Conservation (phyloP, 1,284 basidiomycete genomes). For the Xanthoconium separans region DNA sequence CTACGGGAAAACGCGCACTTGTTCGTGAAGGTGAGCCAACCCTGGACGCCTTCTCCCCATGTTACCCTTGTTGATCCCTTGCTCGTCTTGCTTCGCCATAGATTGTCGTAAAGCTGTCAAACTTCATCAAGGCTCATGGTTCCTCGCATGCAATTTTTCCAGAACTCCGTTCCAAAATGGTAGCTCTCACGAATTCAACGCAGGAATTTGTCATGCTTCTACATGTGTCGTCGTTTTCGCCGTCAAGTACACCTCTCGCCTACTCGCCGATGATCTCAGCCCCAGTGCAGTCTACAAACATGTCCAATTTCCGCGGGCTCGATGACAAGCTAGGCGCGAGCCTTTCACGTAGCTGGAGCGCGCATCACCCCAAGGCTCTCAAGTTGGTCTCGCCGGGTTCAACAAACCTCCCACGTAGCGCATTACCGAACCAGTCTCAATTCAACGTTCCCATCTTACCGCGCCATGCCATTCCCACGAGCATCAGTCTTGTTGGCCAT, state of each 20-base stretch:
- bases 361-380: slow-evolving; percentile 44
- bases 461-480: slow-evolving; percentile 7
- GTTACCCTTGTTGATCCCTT: background rate
- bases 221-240: slow-evolving; percentile 76
- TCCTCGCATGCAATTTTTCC: slow-evolving; percentile 54
- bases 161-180: slow-evolving; percentile 61
- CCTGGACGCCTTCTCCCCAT: background rate
- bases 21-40: slow-evolving; percentile 63
- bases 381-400: slow-evolving; percentile 38
- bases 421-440: slow-evolving; percentile 48
- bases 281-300: slow-evolving; percentile 9
- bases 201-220: slow-evolving; percentile 77
- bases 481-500: slow-evolving; percentile 5
- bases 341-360: slow-evolving; percentile 62
- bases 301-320: slow-evolving; percentile 13
- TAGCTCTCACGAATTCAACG: slow-evolving; percentile 71
- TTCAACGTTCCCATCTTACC: slow-evolving; percentile 42
- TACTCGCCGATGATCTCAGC: slow-evolving; percentile 55
- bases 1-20: slow-evolving; percentile 69
- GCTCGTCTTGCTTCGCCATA: slow-evolving; percentile 27
- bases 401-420: slow-evolving; percentile 49
- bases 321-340: slow-evolving; percentile 52
- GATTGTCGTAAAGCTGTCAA: slow-evolving; percentile 69
- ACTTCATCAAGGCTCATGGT: slow-evolving; percentile 59
- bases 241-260: slow-evolving; percentile 50